phyloP scores from a whole-genome alignment of 352 stramenopile genomes.

The Saprolegnia diclina region DNA sequence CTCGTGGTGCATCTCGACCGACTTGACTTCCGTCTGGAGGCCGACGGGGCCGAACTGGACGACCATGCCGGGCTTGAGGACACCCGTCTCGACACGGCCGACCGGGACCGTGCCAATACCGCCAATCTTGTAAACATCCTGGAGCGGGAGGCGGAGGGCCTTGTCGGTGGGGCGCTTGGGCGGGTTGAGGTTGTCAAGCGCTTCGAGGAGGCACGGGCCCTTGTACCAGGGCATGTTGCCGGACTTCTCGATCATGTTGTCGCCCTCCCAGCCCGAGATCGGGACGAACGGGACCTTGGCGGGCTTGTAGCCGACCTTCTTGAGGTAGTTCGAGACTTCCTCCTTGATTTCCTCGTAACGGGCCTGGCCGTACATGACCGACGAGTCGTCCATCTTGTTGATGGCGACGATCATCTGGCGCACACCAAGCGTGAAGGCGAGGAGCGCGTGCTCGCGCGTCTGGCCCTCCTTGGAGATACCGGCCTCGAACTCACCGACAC shows the following conservation, averaged over 20 bases:
- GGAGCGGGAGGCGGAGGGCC: conserved; percentile 93
- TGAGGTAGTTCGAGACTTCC: conserved; percentile 89
- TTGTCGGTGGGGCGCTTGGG: conserved; percentile 92
- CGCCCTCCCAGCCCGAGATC: conserved; percentile 94
- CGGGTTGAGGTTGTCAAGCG: conserved; percentile 85
- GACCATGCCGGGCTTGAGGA: conserved; percentile 92
- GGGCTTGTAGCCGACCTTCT: conserved; percentile 96
- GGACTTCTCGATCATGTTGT: conserved; percentile 97
- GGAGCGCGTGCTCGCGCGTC: conserved; percentile 93
- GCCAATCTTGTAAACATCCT: conserved; percentile 98
- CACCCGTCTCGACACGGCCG: conserved; percentile 94
- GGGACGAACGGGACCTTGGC: conserved; percentile 94
- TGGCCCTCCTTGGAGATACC: conserved; percentile 95
- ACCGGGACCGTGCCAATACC: conserved; percentile 96
- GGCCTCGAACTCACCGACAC: conserved; percentile 90
- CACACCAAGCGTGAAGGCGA: conserved; percentile 97
- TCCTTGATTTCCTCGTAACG: conserved; percentile 94
- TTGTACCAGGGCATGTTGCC: conserved; percentile 97
- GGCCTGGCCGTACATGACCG: conserved; percentile 89
- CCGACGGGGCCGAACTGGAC: conserved; percentile 87
- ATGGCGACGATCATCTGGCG: conserved; percentile 97
- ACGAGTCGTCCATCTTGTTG: conserved; percentile 99
- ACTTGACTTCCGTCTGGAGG: conserved; percentile 91
- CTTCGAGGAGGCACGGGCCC: conserved; percentile 85
- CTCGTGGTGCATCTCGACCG: conserved; percentile 96